Percentiles rank a stretch among this genome's conserved stretches.
Evolutionary conservation across 2,329 filamentous ascomycete genomes (phyloP).

Genomic region (Tolypocladium ovalisporum): DNA sequence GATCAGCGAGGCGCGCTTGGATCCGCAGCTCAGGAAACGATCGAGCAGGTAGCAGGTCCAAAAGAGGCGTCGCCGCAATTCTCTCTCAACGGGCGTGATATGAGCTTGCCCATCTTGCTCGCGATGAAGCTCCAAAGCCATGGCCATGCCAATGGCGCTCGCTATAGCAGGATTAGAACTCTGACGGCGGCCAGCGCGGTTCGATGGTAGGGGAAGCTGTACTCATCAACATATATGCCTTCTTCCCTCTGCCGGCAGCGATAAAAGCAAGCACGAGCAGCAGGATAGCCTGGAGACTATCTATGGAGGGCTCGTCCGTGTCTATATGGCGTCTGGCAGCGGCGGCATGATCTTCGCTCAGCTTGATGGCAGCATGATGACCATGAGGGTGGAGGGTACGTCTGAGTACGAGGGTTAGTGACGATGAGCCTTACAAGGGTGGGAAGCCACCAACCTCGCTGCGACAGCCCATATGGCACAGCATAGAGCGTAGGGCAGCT

Average conservation of each 20-base stretch:
- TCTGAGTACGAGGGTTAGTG: conserved; percentile 21
- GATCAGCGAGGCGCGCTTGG: conserved; percentile 70
- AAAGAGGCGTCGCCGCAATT: conserved; percentile 70
- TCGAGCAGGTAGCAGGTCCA: conserved; percentile 86
- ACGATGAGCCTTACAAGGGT: background rate
- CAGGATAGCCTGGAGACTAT: conserved; percentile 64
- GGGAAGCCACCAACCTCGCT: conserved; percentile 37
- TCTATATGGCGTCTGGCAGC: conserved; percentile 61
- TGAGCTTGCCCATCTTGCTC: conserved; percentile 56
- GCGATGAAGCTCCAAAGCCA: conserved; percentile 70
- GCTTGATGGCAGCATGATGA: conserved; percentile 54
- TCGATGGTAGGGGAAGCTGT: conserved; percentile 17
- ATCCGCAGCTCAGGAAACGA: conserved; percentile 71
- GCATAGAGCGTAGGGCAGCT: conserved; percentile 45
- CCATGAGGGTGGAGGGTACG: conserved; percentile 58
- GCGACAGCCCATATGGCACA: conserved; percentile 51
- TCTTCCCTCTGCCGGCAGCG: conserved; percentile 70
- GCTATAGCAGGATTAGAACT: conserved; percentile 2
- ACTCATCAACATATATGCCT: conserved; percentile 79
- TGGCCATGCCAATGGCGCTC: conserved; percentile 59
- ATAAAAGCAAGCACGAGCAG: conserved; percentile 67
- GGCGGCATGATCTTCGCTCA: conserved; percentile 64
- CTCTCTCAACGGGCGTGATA: conserved; percentile 57
- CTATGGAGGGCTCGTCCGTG: conserved; percentile 70
- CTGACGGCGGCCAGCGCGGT: background rate